Evolutionary conservation across 352 stramenopile genomes (phyloP).

Genomic region (Pythium aphanidermatum): DNA sequence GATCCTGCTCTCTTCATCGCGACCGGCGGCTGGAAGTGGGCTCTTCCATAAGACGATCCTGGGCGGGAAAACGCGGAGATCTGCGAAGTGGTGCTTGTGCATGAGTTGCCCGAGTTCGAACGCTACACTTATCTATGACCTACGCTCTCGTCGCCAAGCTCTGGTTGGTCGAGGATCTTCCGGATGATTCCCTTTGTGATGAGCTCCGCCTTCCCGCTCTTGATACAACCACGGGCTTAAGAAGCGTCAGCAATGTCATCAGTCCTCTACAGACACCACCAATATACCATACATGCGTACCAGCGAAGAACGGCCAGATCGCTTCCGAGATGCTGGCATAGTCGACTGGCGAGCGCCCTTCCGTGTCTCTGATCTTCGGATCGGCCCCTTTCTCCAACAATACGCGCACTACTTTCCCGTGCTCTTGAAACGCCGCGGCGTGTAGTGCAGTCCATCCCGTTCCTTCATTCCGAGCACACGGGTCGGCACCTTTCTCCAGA

Average conservation of each 20-base stretch:
- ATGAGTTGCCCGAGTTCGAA: constrained; percentile 14
- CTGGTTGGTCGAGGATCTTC: constrained; percentile 28
- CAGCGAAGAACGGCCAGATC: constrained; percentile 35
- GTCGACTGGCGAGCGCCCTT: constrained; percentile 26
- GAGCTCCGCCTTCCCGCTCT: constrained; percentile 26
- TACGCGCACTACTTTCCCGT: constrained; percentile 30
- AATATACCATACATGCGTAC: constrained; percentile 8
- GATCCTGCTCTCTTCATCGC: constrained; percentile 31
- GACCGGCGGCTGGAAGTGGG: constrained; percentile 48
- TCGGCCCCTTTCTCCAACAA: constrained; percentile 28
- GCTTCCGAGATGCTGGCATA: constrained; percentile 38
- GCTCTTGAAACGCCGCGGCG: constrained; percentile 34
- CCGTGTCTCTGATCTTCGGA: constrained; percentile 20
- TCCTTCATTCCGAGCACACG: constrained; percentile 26
- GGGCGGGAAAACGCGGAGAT: constrained; percentile 72
- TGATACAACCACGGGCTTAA: constrained; percentile 24
- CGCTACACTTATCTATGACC: constrained; percentile 38
- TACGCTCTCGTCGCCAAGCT: constrained; percentile 14
- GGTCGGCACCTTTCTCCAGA: constrained; percentile 19
- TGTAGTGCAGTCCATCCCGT: constrained; percentile 35
- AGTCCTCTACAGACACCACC: not conserved
- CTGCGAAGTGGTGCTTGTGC: no score
- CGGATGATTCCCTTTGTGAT: constrained; percentile 33
- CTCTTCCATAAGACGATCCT: constrained; percentile 61
- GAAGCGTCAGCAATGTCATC: not conserved